A percentile compares a stretch with the other conserved stretches of the same genome.
These are phyloP conservation scores for Liriodendron chinense DNA, from an alignment of 164 flowering plant genomes.

Conservation along the genomic window DNA sequence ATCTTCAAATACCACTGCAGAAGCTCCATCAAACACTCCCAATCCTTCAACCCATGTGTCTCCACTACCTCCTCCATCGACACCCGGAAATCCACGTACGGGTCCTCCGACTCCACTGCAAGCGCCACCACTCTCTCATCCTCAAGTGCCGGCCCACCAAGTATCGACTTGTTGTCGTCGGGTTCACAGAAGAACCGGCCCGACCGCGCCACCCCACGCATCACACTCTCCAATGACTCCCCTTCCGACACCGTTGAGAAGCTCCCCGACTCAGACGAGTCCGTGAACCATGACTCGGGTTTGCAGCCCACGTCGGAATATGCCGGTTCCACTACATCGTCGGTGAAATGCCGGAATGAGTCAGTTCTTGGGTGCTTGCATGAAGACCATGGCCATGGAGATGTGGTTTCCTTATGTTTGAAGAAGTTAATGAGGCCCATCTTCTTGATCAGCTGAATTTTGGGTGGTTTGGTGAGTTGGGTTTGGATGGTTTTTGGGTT, in stretches of 20 bases:
- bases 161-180: conserved; percentile 44
- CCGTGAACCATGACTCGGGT: conserved; percentile 38
- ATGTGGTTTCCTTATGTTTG: conserved; percentile 19
- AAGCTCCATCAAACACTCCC: conserved; percentile 67
- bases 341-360: conserved; percentile 46
- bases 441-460: conserved; percentile 28
- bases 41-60: conserved; percentile 59
- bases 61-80: conserved; percentile 92
- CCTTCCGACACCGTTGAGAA: conserved; percentile 29
- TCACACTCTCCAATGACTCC: conserved; percentile 37
- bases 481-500: conserved; percentile 5
- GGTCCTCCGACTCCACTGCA: conserved; percentile 67
- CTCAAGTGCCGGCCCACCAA: conserved; percentile 27
- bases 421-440: conserved; percentile 20
- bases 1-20: conserved; percentile 61
- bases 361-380: conserved; percentile 65
- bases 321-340: conserved; percentile 42
- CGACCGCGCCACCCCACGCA: conserved; percentile 46
- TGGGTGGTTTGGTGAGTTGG: not conserved
- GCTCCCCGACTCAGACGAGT: conserved; percentile 35
- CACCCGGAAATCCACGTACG: conserved; percentile 58
- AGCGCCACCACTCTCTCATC: conserved; percentile 48
- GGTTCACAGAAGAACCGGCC: conserved; percentile 75
- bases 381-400: conserved; percentile 58
- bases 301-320: conserved; percentile 25